These are phyloP conservation scores for Rutstroemia sp. DNA, from an alignment of 2,329 filamentous ascomycete genomes.

Conservation along the genomic window DNA sequence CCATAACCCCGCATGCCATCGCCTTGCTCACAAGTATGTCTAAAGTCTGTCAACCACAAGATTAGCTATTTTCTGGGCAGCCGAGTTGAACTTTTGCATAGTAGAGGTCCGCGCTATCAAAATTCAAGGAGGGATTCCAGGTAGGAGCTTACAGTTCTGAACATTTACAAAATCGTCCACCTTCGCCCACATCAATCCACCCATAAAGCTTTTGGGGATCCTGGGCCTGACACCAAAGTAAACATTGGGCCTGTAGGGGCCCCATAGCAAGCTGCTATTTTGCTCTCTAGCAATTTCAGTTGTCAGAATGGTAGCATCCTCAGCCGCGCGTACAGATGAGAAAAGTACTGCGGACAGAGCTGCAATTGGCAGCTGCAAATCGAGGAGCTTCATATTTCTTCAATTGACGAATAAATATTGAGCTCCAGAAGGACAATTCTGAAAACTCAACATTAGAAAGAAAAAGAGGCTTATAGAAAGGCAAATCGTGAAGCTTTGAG, in stretches of 20 bases:
- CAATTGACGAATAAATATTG: conserved; percentile 10
- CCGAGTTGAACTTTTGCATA: neutral
- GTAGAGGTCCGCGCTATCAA: neutral
- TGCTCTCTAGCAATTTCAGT: conserved; percentile 36
- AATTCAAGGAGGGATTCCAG: too few species aligned
- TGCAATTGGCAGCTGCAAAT: conserved; percentile 11
- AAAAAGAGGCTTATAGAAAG: neutral
- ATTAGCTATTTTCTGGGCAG: conserved; percentile 11
- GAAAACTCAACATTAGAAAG: conserved; percentile 18
- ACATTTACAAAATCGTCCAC: conserved; percentile 72
- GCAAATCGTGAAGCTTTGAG: conserved; percentile 1
- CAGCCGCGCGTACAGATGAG: conserved; percentile 15
- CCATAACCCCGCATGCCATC: conserved; percentile 93
- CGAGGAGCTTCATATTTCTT: conserved; percentile 18
- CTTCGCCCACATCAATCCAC: conserved; percentile 82
- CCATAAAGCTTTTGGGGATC: conserved; percentile 71
- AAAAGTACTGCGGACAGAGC: conserved; percentile 14
- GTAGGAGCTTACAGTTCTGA: conserved; percentile 58
- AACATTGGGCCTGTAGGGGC: conserved; percentile 85
- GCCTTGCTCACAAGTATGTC: conserved; percentile 93
- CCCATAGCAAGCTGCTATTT: conserved; percentile 91
- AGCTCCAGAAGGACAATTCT: conserved; percentile 1
- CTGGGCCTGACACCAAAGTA: conserved; percentile 88
- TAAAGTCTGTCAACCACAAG: conserved; percentile 53
- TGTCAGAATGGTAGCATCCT: conserved; percentile 23